Conservation (phyloP, 2,329 filamentous ascomycete species). For the Boeremia lycopersici region DNA sequence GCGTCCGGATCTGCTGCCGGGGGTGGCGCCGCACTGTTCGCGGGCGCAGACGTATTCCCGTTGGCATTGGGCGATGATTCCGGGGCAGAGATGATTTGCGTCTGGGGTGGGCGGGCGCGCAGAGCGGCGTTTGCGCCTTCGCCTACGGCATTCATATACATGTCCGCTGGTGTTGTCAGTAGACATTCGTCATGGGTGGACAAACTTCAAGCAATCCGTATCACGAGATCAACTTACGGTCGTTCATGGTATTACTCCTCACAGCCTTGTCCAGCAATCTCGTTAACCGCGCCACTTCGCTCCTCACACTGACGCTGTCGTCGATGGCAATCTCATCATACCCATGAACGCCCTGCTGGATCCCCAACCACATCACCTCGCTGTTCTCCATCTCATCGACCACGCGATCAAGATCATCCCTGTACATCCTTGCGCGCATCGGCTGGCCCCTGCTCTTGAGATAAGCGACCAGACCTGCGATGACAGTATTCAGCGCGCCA, state of each 20-base stretch:
- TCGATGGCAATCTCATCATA: constrained; percentile 55
- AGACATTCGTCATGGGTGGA: too few species aligned
- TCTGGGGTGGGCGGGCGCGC: constrained; percentile 11
- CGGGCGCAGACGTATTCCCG: constrained; percentile 18
- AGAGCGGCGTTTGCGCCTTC: constrained; percentile 18
- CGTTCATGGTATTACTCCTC: constrained; percentile 28
- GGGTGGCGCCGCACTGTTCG: constrained; percentile 14
- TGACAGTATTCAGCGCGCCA: constrained; percentile 50
- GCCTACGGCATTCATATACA: constrained; percentile 20
- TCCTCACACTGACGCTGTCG: constrained; percentile 45
- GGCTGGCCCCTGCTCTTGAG: constrained; percentile 50
- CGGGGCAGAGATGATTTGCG: constrained; percentile 1
- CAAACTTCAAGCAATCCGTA: neutral
- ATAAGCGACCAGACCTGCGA: constrained; percentile 50
- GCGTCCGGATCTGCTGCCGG: constrained; percentile 22
- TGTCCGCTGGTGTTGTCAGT: constrained; percentile 9
- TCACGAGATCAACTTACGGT: constrained; percentile 17
- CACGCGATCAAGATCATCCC: constrained; percentile 49
- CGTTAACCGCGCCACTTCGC: constrained; percentile 27
- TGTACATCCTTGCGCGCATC: constrained; percentile 49
- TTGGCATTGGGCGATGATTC: constrained; percentile 2
- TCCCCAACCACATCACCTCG: constrained; percentile 53
- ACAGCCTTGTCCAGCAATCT: constrained; percentile 28
- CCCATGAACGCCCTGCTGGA: constrained; percentile 50
- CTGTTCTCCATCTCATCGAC: constrained; percentile 52